Base-by-base conservation (phyloP, 257 asterid genomes). In the Salvia hispanica region DNA sequence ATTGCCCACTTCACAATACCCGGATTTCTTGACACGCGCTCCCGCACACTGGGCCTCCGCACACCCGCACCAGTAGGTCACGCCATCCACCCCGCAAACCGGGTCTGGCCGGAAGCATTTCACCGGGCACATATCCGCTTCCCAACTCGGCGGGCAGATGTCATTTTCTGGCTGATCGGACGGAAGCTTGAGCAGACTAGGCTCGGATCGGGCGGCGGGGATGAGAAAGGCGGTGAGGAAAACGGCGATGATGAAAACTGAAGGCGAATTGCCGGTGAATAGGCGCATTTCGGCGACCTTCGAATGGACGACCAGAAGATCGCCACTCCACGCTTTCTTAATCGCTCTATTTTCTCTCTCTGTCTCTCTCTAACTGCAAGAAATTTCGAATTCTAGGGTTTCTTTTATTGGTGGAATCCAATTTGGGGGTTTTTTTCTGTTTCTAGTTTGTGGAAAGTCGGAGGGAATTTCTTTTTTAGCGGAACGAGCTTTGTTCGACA, bases 21-120 rank as follows among this genome's bases (percentile, higher is more conserved):
- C 97, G 43, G 80, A 7, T 70, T 86, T 88, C 54, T 77, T 81
- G 51, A 90, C 98, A 4, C 85, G 85, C 16, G 87, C 82, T 3
- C 96, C 97, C 15, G 86, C 87, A 72, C 98, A 92, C 42, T 76
- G 86, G 10, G 97, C 98, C 58, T 92, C 98, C 14, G 91, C 86
- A 79, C 98, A 92, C 57, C 98, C 98, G 75, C 98, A 92, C 98
- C 98, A 92, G 66, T 92, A 92, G 69, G 97, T 92, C 18, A 83
- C 79, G 43, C 97, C 96, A 59, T 92, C 88, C 13, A 70, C 85
- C 10, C 97, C 98, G 74, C 98, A 92, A 15, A 90, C 98, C 45
- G 98, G 98, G 66, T 90, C 95, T 51, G 97, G 81, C 8, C 96
- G 88, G 83, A 92, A 92, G 67, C 98, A 92, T 56, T 86, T 90